Base-by-base conservation (phyloP, 306 rosid species). In the Rosa multiflora region DNA sequence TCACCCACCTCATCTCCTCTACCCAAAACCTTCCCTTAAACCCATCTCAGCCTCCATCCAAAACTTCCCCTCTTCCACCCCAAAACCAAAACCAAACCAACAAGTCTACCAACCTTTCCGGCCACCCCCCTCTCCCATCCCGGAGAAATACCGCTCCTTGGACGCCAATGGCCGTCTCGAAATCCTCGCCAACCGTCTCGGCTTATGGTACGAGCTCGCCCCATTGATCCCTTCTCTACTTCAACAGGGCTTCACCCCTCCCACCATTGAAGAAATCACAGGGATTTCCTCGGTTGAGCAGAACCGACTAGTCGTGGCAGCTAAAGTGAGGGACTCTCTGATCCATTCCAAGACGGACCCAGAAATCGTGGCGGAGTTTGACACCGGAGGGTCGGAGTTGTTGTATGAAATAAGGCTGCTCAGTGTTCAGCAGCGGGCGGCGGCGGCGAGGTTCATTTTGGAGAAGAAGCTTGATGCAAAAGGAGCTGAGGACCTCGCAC, bases 61-160 rank as follows among this genome's bases (percentile, higher is more conserved):
- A 66, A 2, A 67, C 29, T 39, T 64, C 86, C 55, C 74, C 2
- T 58, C 64, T 23, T 10, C 43, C 51, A 53, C 73, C 4, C 67
- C 6, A 5, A 79, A 71, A 43, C 75, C 85, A 83, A 21, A 86
- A 29, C 40, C 48, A 67, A 67, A 88, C 12, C 76, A 67, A 49
- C 87, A 90, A 37, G 71, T 91, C n/a, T 95, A 91, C 82, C 98
- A 90, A 69, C 99, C 99, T 6, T 95, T 91, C 81, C 79, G 96
- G 17, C 96, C 98, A 0, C 99, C 99, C 4, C 91, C 96, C 8
- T 66, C 93, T 0, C 84, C 87, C 21, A 79, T 95, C 14, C 96
- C 96, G 0, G 9, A 87, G 5, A 71, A 88, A 18, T 91, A 42
- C 83, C 58, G 80, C 3, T 75, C 83, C 55, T 97, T 95, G 18